Conservation (phyloP, 768 basidiomycete genomes). For the Lactarius vividus region DNA sequence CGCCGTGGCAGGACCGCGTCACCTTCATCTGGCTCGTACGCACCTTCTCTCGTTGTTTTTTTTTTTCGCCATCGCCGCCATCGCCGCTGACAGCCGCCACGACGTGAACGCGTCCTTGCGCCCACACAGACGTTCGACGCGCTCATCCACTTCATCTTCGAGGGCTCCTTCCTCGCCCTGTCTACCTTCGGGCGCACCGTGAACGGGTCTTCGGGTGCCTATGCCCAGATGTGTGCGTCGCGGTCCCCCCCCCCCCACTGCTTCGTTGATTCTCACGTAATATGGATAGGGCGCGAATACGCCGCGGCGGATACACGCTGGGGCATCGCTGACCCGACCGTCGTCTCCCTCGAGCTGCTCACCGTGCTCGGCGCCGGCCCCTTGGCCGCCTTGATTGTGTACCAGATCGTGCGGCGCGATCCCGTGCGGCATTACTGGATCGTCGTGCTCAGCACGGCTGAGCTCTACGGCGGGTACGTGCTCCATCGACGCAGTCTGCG, state of each 20-base stretch:
- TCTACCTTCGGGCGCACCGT: slow-evolving; percentile 74
- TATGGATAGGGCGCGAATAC: slow-evolving; percentile 69
- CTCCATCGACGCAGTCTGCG: too few relatives aligned
- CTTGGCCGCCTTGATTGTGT: slow-evolving; percentile 67
- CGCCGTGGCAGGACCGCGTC: slow-evolving; percentile 59
- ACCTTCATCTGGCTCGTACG: slow-evolving; percentile 80
- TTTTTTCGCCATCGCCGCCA: not conserved
- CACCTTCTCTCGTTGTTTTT: slow-evolving; percentile 13
- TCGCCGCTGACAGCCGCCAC: not conserved
- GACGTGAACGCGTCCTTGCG: not conserved
- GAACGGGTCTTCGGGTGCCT: slow-evolving; percentile 60
- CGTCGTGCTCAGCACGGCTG: slow-evolving; percentile 69
- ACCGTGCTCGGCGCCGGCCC: slow-evolving; percentile 80
- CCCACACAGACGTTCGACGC: slow-evolving; percentile 67
- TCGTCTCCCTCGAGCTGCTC: slow-evolving; percentile 80
- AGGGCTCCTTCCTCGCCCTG: slow-evolving; percentile 77
- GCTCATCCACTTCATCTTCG: slow-evolving; percentile 73
- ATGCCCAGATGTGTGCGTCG: slow-evolving; percentile 72
- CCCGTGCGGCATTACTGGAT: slow-evolving; percentile 78
- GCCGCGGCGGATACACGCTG: slow-evolving; percentile 78
- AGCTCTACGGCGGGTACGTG: slow-evolving; percentile 73
- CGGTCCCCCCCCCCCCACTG: slow-evolving; percentile 4
- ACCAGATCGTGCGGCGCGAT: slow-evolving; percentile 61
- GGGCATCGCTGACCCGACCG: slow-evolving; percentile 73
- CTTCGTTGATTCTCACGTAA: slow-evolving; percentile 3